Conservation (phyloP, 257 asterid genomes). For the Mitragyna speciosa region DNA sequence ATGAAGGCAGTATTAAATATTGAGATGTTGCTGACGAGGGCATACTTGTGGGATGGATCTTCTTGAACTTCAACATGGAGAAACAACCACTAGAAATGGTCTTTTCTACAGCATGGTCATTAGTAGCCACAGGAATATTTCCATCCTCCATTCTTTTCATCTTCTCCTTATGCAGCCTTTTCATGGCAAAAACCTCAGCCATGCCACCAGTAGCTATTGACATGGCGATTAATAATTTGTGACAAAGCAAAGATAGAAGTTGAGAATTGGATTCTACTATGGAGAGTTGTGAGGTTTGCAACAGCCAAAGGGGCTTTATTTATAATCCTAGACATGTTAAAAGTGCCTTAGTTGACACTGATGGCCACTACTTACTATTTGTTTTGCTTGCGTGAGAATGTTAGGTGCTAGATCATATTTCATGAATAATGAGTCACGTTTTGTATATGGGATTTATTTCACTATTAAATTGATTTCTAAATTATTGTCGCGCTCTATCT, state of each 20-base stretch:
- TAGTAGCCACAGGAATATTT: neutral
- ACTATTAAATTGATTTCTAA: too few relatives aligned
- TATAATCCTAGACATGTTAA: neutral
- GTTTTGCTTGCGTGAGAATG: neutral
- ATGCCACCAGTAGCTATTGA: constrained; percentile 37
- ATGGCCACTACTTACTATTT: neutral
- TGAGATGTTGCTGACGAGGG: neutral
- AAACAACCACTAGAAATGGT: constrained; percentile 34
- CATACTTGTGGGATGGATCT: constrained; percentile 38
- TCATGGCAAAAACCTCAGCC: constrained; percentile 46
- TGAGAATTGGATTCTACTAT: neutral
- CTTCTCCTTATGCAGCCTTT: constrained; percentile 44
- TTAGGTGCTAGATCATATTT: neutral
- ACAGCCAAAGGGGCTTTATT: neutral
- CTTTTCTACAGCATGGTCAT: neutral
- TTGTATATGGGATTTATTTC: too few relatives aligned
- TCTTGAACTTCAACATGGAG: constrained; percentile 40
- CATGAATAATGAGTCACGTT: too few relatives aligned
- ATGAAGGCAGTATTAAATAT: too few relatives aligned
- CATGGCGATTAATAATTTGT: constrained; percentile 20
- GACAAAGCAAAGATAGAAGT: neutral
- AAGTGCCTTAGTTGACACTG: neutral
- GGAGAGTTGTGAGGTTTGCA: neutral
- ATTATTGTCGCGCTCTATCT: neutral
- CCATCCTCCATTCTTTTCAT: constrained; percentile 35